These are phyloP conservation scores for Fusarium udum DNA, from an alignment of 2,329 filamentous ascomycete genomes.

Conservation along the genomic window DNA sequence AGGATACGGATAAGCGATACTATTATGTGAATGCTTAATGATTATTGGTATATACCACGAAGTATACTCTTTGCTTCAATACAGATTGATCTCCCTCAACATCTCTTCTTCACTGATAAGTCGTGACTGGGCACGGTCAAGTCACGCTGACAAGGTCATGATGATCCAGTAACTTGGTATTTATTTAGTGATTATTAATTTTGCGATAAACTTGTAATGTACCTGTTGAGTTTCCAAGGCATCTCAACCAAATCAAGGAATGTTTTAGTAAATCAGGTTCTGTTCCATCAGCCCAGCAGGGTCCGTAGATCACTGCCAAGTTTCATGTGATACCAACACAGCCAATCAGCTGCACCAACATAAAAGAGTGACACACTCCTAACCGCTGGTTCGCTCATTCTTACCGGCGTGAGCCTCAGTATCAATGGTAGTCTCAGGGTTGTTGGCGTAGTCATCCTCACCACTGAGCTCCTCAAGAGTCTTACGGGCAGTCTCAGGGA, in stretches of 20 bases:
- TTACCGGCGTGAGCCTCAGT: slow-evolving; percentile 23
- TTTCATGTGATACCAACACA: neutral
- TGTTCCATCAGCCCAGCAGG: neutral
- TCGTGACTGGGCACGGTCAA: neutral
- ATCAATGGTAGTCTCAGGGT: slow-evolving; percentile 4
- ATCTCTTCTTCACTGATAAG: neutral
- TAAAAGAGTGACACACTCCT: neutral
- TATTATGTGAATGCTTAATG: slow-evolving; percentile 11
- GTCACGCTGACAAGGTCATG: no score
- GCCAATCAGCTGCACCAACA: neutral
- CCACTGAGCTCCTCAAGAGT: slow-evolving; percentile 71
- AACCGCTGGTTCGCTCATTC: slow-evolving; percentile 29
- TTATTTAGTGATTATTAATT: neutral
- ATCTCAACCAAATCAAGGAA: slow-evolving; percentile 7
- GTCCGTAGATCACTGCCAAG: neutral
- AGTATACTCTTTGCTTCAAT: neutral
- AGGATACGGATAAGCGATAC: neutral
- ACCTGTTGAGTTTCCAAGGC: neutral
- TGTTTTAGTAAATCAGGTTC: neutral
- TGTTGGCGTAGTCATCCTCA: slow-evolving; percentile 47
- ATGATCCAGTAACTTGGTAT: neutral
- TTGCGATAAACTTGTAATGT: neutral
- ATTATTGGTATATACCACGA: neutral
- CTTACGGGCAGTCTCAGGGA: slow-evolving; percentile 79
- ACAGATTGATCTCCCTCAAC: neutral